A percentile compares a stretch with the other conserved stretches of the same genome.
These are phyloP conservation scores for Ophiostoma fasciatum DNA, from an alignment of 2,329 filamentous ascomycete genomes.

Conservation along the genomic window DNA sequence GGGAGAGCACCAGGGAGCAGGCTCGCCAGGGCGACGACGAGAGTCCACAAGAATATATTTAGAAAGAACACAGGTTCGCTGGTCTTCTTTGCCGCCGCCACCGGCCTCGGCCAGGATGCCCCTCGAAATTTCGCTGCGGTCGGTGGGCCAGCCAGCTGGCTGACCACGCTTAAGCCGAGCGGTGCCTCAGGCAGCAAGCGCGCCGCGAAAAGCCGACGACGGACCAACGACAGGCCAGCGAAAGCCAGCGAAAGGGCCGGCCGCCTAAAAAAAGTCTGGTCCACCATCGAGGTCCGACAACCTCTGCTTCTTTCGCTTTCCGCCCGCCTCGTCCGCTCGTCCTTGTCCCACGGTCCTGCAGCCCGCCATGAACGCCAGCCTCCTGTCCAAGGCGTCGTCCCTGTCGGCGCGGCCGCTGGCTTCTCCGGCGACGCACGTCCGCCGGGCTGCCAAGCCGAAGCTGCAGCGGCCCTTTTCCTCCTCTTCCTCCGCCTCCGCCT, in stretches of 20 bases:
- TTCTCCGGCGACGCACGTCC: conserved; percentile 18
- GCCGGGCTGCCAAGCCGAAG: conserved; percentile 13
- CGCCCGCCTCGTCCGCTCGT: not conserved
- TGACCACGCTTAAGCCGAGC: conserved; percentile 6
- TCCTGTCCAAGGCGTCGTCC: conserved; percentile 20
- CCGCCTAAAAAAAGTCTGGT: not conserved
- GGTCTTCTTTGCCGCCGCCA: too few species aligned
- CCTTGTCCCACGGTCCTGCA: not conserved
- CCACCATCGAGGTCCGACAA: too few species aligned
- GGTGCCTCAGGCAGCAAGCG: conserved; percentile 7
- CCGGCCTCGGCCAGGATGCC: too few species aligned
- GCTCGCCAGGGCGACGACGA: too few species aligned
- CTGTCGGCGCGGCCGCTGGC: conserved; percentile 18
- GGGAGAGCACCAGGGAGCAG: too few species aligned
- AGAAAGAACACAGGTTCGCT: too few species aligned
- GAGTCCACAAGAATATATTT: too few species aligned
- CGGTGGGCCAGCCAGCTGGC: not conserved
- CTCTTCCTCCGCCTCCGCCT: not conserved
- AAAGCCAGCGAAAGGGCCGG: conserved; percentile 6
- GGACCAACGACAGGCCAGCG: conserved; percentile 8
- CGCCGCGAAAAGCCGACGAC: conserved; percentile 2
- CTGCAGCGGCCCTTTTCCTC: conserved; percentile 6
- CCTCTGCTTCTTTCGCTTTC: not conserved
- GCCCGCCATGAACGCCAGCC: conserved; percentile 21
- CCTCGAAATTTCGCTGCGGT: too few species aligned